Base-by-base conservation (phyloP, 148 eudicot genomes). In the Silene conica region DNA sequence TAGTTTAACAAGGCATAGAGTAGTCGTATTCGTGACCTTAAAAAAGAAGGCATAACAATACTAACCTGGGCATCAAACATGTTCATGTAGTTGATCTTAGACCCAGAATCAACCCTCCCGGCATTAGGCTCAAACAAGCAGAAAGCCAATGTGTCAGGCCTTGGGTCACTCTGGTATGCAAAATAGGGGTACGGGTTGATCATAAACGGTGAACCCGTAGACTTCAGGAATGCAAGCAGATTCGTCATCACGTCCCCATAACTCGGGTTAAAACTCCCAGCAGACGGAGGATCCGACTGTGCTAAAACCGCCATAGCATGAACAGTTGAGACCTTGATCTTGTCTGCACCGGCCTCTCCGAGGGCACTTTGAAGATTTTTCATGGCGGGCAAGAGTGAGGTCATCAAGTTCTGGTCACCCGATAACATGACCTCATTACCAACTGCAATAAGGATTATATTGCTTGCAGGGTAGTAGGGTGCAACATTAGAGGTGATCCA, bases 111-210 rank as follows among this genome's bases (percentile, higher is more conserved):
- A 41, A 88, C 79, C 76, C 93, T 89, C 1, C 97, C 98, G 2
- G 88, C 79, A 61, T 91, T 94, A 19, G 91, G 90, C 74, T 88
- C 88, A 75, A 94, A 91, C 54, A 91, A 80, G 75, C 92, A 89
- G 73, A 87, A 94, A 0, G 88, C 85, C 59, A 91, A 63, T n/a
- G 96, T 87, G 10, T 89, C 92, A 1, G 91, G 82, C 63, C 96
- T 84, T 0, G 93, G 83, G 72, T 94, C 96, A 10, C 92, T 86
- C 61, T 79, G 85, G 71, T 91, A 94, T 0, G 98, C 98, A 70
- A 94, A 94, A 80, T 82, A 94, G n/a, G 98, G 98, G 82, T 94
- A 94, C 4, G 97, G 94, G 76, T 94, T 94, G 63, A 91, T 88
- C 79, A 90, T 75, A 76, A 94, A 85, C 7, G 98, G 98, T 12